Evolutionary conservation across 495 filamentous ascomycete species (phyloP), one percentile per base, ranked within the genome.

Genomic region (Neurospora discreta): DNA sequence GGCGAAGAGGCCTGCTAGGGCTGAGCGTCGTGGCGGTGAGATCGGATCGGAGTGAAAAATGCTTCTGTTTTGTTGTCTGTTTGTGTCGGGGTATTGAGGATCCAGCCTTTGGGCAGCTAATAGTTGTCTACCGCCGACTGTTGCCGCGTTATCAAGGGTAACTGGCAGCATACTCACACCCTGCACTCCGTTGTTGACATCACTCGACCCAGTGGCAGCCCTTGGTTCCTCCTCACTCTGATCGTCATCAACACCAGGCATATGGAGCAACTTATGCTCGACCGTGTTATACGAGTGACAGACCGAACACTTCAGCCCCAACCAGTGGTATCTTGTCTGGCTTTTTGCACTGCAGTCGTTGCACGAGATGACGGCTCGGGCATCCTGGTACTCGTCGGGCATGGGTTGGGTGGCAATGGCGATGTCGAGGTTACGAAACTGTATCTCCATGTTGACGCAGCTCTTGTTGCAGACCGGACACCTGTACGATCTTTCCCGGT

Each of bases 381-480:
- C 92, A 76, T 92, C 90, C 72, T 84, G 87, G 77, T 94, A 97
- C 68, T 94, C 90, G 4, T 83, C 78, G 11, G 95, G 95, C 92
- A 99, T 98, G 10, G 95, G 96, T 76, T 99, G 95, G 23, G 82
- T 86, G 72, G 92, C 86, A 73, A 99, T 97, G 9, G 90, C 89
- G 30, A 92, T 86, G 79, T 97, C 93, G 33, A 97, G 84, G 73
- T 95, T 94, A 68, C 92, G 88, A 82, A 98, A 99, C 72, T 94
- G 93, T 38, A 91, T 87, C 76, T 98, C 95, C 95, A 99, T 98
- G 81, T 99, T 99, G 74, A 92, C 88, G 26, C 95, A 91, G 71
- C 92, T 97, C 77, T 93, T 92, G 79, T 90, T 95, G 85, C 95
- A 99, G 42, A 98, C 92, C 2, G 95, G 95, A 77, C 95, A 99